phyloP scores from a whole-genome alignment of 768 basidiomycete genomes.

The Ephemerocybe angulata region DNA sequence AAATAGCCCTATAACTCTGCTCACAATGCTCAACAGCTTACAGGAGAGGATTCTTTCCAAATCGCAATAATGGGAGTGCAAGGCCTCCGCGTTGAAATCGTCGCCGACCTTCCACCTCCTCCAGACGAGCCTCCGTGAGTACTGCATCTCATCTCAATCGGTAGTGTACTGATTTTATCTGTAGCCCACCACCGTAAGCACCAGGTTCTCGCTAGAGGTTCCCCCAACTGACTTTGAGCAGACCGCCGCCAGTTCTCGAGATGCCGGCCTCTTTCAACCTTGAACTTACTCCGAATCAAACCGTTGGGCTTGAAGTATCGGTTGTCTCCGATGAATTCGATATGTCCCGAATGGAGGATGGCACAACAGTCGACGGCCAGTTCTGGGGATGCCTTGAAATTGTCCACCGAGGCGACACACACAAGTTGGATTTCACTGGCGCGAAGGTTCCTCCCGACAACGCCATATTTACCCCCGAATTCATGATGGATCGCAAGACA shows the following conservation, averaged over 20 bases:
- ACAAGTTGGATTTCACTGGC: conserved; percentile 79
- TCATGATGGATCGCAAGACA: conserved; percentile 73
- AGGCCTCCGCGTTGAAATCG: conserved; percentile 81
- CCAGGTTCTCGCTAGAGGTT: background rate
- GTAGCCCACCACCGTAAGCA: conserved; percentile 48
- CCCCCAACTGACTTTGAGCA: conserved; percentile 17
- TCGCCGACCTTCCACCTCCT: conserved; percentile 80
- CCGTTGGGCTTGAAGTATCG: conserved; percentile 75
- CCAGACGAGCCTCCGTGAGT: conserved; percentile 81
- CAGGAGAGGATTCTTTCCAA: conserved; percentile 83
- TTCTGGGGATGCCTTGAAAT: conserved; percentile 90
- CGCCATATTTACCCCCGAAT: conserved; percentile 55
- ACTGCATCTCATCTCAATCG: conserved; percentile 17
- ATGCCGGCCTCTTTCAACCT: conserved; percentile 86
- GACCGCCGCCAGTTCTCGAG: conserved; percentile 71
- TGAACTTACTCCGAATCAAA: conserved; percentile 75
- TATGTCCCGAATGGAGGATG: conserved; percentile 90
- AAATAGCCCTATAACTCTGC: conserved; percentile 13
- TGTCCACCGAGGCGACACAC: conserved; percentile 71
- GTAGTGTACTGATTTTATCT: conserved; percentile 10
- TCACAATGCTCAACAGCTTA: conserved; percentile 45
- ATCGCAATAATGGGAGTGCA: conserved; percentile 83
- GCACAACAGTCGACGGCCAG: conserved; percentile 76
- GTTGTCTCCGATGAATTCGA: conserved; percentile 80
- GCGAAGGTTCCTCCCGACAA: conserved; percentile 64